Conservation (phyloP, 306 rosid species). For the Quercus alba region DNA sequence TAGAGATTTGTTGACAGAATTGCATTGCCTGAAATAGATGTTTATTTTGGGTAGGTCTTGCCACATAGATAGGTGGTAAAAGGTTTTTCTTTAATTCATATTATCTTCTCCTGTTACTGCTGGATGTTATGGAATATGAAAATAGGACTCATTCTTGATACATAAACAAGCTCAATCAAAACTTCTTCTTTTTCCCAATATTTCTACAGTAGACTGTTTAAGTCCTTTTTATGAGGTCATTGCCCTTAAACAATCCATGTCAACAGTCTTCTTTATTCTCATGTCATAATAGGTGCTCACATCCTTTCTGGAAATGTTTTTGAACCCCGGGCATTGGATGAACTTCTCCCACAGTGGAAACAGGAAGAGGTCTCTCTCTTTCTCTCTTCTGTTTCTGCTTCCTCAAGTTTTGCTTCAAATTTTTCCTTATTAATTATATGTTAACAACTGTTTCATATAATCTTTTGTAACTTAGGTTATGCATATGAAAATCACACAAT, state of each 20-base stretch:
- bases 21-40: neutral
- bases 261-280: slow-evolving; percentile 1
- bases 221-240: neutral
- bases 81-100: neutral
- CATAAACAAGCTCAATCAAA: neutral
- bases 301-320: slow-evolving; percentile 90
- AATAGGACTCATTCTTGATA: neutral
- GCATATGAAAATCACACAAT: neutral
- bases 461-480: neutral
- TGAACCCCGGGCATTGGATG: slow-evolving; percentile 86
- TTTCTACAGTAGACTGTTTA: neutral
- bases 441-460: neutral
- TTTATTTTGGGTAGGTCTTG: neutral
- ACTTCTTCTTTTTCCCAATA: neutral
- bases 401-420: neutral
- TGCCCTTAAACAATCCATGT: neutral
- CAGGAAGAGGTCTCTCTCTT: slow-evolving; percentile 59
- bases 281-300: slow-evolving; percentile 67
- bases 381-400: neutral
- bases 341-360: slow-evolving; percentile 85
- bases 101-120: neutral
- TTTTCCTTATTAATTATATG: neutral
- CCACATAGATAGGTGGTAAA: too few species aligned
- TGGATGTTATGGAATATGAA: neutral
- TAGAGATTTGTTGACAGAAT: neutral